These are phyloP conservation scores for Mucor racemosus DNA, from an alignment of 371 early-diverging fungal species.

Conservation along the genomic window DNA sequence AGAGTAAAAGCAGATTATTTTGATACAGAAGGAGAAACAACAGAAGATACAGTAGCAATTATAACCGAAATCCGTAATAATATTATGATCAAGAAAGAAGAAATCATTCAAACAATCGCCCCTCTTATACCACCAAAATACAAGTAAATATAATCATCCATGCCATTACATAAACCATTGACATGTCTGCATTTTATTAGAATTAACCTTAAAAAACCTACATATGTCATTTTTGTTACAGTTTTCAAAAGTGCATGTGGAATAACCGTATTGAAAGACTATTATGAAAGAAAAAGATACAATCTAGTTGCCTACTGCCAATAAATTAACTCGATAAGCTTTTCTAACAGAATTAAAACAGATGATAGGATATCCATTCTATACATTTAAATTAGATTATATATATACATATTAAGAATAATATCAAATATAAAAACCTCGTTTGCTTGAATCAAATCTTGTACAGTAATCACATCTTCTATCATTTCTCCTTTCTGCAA, in stretches of 20 bases:
- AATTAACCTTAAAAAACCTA: conserved; percentile 52
- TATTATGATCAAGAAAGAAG: conserved; percentile 42
- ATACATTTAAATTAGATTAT: neutral
- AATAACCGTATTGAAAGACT: conserved; percentile 45
- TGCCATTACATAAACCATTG: neutral
- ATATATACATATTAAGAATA: too few relatives aligned
- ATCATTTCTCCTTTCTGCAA: conserved; percentile 27
- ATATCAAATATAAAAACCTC: conserved; percentile 30
- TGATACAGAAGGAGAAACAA: conserved; percentile 16
- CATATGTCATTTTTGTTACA: conserved; percentile 50
- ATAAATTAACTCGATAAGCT: conserved; percentile 38
- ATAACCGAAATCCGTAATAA: conserved; percentile 56
- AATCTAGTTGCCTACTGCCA: conserved; percentile 36
- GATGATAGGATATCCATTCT: conserved; percentile 43
- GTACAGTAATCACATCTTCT: conserved; percentile 48
- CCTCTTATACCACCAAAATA: conserved; percentile 46
- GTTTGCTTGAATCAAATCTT: conserved; percentile 50
- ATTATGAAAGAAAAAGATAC: conserved; percentile 54
- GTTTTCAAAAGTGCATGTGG: conserved; percentile 64
- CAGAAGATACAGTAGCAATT: conserved; percentile 43
- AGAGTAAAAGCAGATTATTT: conserved; percentile 30
- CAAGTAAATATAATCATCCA: conserved; percentile 27
- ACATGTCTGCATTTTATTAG: conserved; percentile 16
- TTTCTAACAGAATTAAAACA: conserved; percentile 64
- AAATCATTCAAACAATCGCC: conserved; percentile 47